phyloP scores from a whole-genome alignment of 306 rosid genomes.

The Notholithocarpus densiflorus region DNA sequence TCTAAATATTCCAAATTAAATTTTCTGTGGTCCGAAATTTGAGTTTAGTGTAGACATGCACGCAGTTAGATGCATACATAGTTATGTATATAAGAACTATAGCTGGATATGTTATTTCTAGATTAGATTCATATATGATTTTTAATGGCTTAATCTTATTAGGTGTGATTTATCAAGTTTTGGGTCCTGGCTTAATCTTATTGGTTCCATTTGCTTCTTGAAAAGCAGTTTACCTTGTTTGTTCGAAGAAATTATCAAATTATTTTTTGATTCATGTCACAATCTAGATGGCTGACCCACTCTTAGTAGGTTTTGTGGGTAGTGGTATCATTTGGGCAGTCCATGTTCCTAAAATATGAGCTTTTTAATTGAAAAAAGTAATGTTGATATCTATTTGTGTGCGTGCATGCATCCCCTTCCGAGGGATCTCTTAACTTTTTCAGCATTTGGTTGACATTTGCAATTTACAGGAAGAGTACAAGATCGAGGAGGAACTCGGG shows the following conservation, averaged over 20 bases:
- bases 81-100: not conserved
- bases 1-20: not conserved
- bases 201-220: not conserved
- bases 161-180: not conserved
- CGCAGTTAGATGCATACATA: not conserved
- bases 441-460: not conserved
- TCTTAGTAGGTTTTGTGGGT: not conserved
- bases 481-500: constrained; percentile 77
- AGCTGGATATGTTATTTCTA: no score
- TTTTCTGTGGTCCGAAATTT: not conserved
- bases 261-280: not conserved
- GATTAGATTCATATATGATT: no score
- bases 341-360: not conserved
- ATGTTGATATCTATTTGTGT: not conserved
- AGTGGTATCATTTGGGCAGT: not conserved
- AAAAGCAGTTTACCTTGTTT: not conserved
- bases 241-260: not conserved
- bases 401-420: not conserved
- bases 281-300: not conserved
- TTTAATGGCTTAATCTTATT: not conserved
- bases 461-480: constrained; percentile 72
- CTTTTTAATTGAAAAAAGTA: no score
- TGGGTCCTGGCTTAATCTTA: not conserved
- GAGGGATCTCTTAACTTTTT: not conserved
- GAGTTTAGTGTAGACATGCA: not conserved